Evolutionary conservation across 345 rosid species (phyloP).

Genomic region (Camelina laxa): DNA sequence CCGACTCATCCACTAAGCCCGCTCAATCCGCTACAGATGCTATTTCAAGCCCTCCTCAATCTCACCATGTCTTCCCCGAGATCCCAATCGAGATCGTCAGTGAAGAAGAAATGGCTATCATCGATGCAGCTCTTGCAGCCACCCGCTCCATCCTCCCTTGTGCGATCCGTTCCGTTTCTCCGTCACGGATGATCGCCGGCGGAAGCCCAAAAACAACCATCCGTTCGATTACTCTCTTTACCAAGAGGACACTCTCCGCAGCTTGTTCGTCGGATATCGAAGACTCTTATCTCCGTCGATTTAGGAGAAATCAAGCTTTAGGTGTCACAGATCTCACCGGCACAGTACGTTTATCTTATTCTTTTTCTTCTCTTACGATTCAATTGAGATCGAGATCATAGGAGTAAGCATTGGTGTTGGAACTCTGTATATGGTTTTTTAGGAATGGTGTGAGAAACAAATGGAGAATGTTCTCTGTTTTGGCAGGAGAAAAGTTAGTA

Average conservation of each 20-base stretch:
- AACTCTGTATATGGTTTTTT: background rate
- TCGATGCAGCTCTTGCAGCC: slow-evolving; percentile 71
- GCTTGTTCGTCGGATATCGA: slow-evolving; percentile 50
- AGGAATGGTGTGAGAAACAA: slow-evolving; percentile 96
- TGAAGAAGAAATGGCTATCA: slow-evolving; percentile 87
- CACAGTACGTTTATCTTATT: slow-evolving; percentile 49
- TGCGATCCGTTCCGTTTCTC: slow-evolving; percentile 43
- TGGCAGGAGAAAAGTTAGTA: slow-evolving; percentile 49
- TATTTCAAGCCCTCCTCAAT: slow-evolving; percentile 25
- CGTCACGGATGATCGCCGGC: slow-evolving; percentile 34
- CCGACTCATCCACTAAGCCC: slow-evolving; percentile 40
- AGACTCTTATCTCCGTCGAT: slow-evolving; percentile 61
- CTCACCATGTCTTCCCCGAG: slow-evolving; percentile 28
- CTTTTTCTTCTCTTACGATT: background rate
- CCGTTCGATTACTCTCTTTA: slow-evolving; percentile 45
- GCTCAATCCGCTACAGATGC: slow-evolving; percentile 15
- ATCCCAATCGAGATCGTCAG: slow-evolving; percentile 79
- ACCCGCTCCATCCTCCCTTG: slow-evolving; percentile 51
- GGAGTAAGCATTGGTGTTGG: background rate
- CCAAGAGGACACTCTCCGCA: slow-evolving; percentile 49
- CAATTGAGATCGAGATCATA: background rate
- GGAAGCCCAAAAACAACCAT: slow-evolving; percentile 47
- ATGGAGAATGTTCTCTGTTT: slow-evolving; percentile 62
- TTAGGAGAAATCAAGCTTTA: slow-evolving; percentile 61
- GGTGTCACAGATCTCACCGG: slow-evolving; percentile 71